A percentile compares a stretch with the other conserved stretches of the same genome.
Conservation (phyloP, 2,329 filamentous ascomycete genomes). For the Byssothecium circinans region DNA sequence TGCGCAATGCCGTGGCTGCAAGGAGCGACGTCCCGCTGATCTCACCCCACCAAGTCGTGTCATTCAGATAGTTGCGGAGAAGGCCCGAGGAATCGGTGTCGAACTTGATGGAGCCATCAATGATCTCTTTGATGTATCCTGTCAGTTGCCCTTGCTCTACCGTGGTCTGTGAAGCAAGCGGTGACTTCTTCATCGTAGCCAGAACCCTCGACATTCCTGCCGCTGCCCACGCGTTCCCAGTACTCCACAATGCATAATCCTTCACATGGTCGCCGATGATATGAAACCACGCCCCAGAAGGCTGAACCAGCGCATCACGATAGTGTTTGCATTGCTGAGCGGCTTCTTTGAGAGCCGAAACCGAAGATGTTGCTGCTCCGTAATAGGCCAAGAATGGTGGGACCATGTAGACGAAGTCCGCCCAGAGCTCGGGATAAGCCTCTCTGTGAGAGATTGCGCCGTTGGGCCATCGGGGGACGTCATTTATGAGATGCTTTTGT, state of each 20-base stretch:
- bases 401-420: conserved; percentile 55
- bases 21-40: conserved; percentile 53
- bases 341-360: conserved; percentile 39
- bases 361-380: conserved; percentile 44
- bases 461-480: conserved; percentile 48
- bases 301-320: conserved; percentile 41
- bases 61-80: conserved; percentile 52
- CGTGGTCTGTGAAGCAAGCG: conserved; percentile 8
- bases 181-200: conserved; percentile 46
- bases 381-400: conserved; percentile 55
- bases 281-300: conserved; percentile 49
- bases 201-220: conserved; percentile 52
- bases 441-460: conserved; percentile 54
- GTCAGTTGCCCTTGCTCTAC: conserved; percentile 31
- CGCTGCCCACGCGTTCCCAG: conserved; percentile 53
- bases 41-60: conserved; percentile 51
- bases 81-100: conserved; percentile 44
- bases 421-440: conserved; percentile 50
- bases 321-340: conserved; percentile 48
- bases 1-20: conserved; percentile 49
- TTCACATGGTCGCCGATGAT: conserved; percentile 41
- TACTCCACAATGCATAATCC: conserved; percentile 51
- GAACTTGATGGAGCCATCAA: conserved; percentile 39
- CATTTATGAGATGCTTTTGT: conserved; percentile 44
- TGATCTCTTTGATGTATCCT: conserved; percentile 40